A percentile compares a stretch with the other conserved stretches of the same genome.
These are phyloP conservation scores for Clohesyomyces aquaticus DNA, from an alignment of 495 filamentous ascomycete genomes.

Conservation along the genomic window DNA sequence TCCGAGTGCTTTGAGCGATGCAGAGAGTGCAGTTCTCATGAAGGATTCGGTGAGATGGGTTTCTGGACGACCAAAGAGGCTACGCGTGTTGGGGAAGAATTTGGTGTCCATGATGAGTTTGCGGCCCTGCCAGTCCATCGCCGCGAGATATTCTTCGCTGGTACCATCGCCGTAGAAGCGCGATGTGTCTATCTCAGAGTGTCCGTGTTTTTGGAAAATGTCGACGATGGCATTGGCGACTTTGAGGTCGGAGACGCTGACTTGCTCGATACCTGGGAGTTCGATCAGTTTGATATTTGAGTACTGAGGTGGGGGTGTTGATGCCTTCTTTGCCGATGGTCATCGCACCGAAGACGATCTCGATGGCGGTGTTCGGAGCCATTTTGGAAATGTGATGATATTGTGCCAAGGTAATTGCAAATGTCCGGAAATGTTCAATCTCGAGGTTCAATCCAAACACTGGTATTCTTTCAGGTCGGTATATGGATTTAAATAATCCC, in stretches of 20 bases:
- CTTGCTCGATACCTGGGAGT: conserved; percentile 12
- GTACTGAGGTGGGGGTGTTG: not conserved
- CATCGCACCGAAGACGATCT: conserved; percentile 19
- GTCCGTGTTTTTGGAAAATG: conserved; percentile 57
- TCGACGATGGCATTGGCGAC: conserved; percentile 52
- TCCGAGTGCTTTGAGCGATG: conserved; percentile 69
- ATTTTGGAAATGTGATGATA: not conserved
- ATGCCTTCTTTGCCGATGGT: conserved; percentile 16
- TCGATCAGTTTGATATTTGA: not conserved
- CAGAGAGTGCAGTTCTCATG: conserved; percentile 64
- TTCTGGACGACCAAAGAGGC: conserved; percentile 34
- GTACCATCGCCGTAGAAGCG: conserved; percentile 67
- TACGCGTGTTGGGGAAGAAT: conserved; percentile 63
- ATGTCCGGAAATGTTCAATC: not conserved
- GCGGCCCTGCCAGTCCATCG: conserved; percentile 76
- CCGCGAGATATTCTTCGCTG: conserved; percentile 79
- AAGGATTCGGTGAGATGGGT: conserved; percentile 58
- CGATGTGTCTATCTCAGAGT: conserved; percentile 36
- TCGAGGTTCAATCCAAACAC: not conserved
- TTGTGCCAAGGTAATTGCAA: too few species aligned
- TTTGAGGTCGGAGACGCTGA: conserved; percentile 45
- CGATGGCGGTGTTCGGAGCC: not conserved
- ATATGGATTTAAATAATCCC: too few species aligned
- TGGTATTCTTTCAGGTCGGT: too few species aligned
- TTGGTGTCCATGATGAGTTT: conserved; percentile 89